phyloP scores from a whole-genome alignment of 768 basidiomycete species.

The Lactifluus echinatus region DNA sequence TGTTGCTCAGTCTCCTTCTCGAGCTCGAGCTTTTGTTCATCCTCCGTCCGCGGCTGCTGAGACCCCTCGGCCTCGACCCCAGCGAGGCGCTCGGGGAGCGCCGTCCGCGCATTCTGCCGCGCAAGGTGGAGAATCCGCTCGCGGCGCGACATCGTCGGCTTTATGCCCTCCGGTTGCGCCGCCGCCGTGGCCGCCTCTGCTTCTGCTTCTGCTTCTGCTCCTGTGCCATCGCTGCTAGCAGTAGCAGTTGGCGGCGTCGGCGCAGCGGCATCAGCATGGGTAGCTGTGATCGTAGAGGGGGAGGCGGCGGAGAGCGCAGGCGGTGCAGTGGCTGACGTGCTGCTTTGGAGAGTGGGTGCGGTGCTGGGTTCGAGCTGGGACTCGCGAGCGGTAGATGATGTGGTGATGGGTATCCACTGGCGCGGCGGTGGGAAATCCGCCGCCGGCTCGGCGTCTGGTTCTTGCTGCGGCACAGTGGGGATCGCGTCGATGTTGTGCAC shows the following conservation, averaged over 20 bases:
- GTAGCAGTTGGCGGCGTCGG: no score
- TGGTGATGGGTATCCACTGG: conserved; percentile 10
- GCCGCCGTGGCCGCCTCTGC: no score
- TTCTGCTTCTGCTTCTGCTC: no score
- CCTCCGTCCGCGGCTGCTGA: not conserved
- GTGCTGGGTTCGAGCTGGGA: not conserved
- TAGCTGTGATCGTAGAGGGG: no score
- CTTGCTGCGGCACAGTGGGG: no score
- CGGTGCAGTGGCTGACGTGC: not conserved
- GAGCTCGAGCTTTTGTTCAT: not conserved
- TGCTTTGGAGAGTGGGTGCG: not conserved
- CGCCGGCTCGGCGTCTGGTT: no score
- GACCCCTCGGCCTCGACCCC: not conserved
- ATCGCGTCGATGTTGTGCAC: not conserved
- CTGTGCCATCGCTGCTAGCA: no score
- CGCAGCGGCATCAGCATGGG: no score
- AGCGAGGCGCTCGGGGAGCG: conserved; percentile 2
- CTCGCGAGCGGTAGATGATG: not conserved
- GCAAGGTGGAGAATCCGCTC: conserved; percentile 17
- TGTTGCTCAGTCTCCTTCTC: conserved; percentile 4
- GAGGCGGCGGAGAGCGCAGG: not conserved
- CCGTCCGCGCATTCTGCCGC: conserved; percentile 16
- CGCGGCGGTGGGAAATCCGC: not conserved
- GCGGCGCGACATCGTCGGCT: conserved; percentile 6
- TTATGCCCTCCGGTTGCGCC: no score